phyloP scores from a whole-genome alignment of 345 rosid genomes.

The Viola odorata region DNA sequence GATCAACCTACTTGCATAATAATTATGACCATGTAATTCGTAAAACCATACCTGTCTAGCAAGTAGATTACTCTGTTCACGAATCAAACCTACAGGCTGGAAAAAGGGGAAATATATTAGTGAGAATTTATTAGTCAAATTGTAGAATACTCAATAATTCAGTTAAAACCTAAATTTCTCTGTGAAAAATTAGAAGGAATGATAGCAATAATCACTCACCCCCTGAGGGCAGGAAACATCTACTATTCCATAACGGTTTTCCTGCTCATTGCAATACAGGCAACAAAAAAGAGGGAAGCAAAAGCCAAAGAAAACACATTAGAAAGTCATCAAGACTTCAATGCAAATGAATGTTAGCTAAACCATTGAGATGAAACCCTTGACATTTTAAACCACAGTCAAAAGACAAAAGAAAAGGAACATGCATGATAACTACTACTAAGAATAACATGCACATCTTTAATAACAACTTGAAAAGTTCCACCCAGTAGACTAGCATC shows the following conservation, averaged over 20 bases:
- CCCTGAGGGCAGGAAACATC: slow-evolving; percentile 84
- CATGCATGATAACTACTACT: no score
- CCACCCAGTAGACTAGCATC: no score
- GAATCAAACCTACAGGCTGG: slow-evolving; percentile 88
- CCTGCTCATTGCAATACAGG: slow-evolving; percentile 35
- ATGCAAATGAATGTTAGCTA: not conserved
- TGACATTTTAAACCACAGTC: no score
- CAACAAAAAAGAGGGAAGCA: not conserved
- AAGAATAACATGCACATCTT: no score
- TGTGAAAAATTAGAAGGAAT: not conserved
- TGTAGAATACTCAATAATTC: slow-evolving; percentile 1
- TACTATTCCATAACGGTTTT: slow-evolving; percentile 77
- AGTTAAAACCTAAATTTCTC: slow-evolving; percentile 2
- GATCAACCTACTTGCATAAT: no score
- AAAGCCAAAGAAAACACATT: not conserved
- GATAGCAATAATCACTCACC: slow-evolving; percentile 38
- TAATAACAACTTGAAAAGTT: no score
- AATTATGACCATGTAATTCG: no score
- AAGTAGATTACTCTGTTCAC: slow-evolving; percentile 71
- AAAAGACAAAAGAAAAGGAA: no score
- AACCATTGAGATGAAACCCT: no score
- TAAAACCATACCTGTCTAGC: slow-evolving; percentile 62
- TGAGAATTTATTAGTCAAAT: slow-evolving; percentile 10
- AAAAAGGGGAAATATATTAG: slow-evolving; percentile 8
- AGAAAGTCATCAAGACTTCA: no score